Evolutionary conservation across 306 rosid genomes (phyloP), one percentile per base, ranked within the genome.

Genomic region (Dryas drummondii): DNA sequence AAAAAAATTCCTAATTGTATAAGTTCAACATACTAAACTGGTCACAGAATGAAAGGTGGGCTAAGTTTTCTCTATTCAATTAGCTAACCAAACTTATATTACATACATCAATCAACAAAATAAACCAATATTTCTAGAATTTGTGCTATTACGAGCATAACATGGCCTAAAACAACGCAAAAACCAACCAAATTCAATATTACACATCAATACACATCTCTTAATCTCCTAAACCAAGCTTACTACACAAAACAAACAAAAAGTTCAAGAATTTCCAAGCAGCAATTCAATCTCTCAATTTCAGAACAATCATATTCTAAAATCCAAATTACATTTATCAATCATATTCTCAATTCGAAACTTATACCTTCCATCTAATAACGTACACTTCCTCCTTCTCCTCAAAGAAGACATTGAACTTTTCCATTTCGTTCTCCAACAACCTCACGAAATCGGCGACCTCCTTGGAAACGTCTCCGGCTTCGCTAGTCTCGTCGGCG

Each of bases 361-460:
- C 14, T 14, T 40, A 17, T 69, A 90, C 97, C 93, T 82, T 91
- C 93, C 87, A 86, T 71, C 66, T 82, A 78, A 88, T 91, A 37
- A 90, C 82, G 72, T 88, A 90, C 26, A 79, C 90, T 75, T 91
- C 97, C 80, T 94, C 97, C 75, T 84, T 88, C 59, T 84, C 88
- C 55, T 76, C 85, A 57, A 91, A 87, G 46, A 94, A 94, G 1
- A 49, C 69, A 58, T 94, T 94, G 11, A 91, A 91, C 80, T 94
- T 94, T 0, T 91, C 91, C 45, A 91, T 84, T 79, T 94, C 93
- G 5, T 71, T 79, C 82, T 88, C 87, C 84, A 94, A 78, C 50
- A 88, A 78, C 69, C 53, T 77, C 15, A 88, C 82, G 77, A 94
- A 94, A 22, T 82, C 92, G 53, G 71, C 65, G 52, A 86, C 88